Base-by-base conservation (phyloP, 1,284 basidiomycete genomes). In the Tausonia pullulans region DNA sequence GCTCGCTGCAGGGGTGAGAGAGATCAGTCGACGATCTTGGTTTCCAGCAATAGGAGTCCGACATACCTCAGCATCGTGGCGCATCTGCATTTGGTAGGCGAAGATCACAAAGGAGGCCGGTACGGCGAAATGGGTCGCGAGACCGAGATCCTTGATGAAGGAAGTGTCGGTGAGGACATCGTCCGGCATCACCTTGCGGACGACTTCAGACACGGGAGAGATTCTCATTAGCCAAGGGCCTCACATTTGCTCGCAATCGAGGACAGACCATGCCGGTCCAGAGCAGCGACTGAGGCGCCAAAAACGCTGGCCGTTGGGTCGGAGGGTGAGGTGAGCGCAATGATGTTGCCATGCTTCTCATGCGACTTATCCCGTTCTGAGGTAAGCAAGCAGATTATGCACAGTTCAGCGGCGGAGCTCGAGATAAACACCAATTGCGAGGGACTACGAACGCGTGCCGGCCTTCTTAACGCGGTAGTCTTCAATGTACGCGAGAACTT, bases 61-160 rank as follows among this genome's bases (percentile, higher is more conserved):
- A 27, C 27, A 27, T 27, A 27, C 27, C 11, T 16, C 4, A 11
- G 49, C 16, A 43, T 65, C 64, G 43, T 46, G 62, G 13, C 50
- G 60, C 14, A 39, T 44, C 54, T 65, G 64, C 49, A 59, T 54
- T 8, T 27, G 41, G 60, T 65, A 65, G 43, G 64, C 64, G 13
- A 65, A 65, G 14, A 16, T 40, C 44, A 65, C 43, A 13, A 52
- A 57, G 3, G 46, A 7, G 8, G 59, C 27, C 1, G 54, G 54
- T 11, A 65, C 16, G 5, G 10, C 13, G 14, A 61, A 65, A 40
- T 43, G 5, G 39, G 41, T 6, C 2, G 49, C 27, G 27, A 27
- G 55, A 50, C 62, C 62, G 64, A 65, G 49, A 14, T 60, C 64
- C 39, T 61, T 54, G 16, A 56, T 51, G 40, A 2, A 2, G 7